These are phyloP conservation scores for Agrocybe pediades DNA, from an alignment of 768 basidiomycete species.

Conservation along the genomic window DNA sequence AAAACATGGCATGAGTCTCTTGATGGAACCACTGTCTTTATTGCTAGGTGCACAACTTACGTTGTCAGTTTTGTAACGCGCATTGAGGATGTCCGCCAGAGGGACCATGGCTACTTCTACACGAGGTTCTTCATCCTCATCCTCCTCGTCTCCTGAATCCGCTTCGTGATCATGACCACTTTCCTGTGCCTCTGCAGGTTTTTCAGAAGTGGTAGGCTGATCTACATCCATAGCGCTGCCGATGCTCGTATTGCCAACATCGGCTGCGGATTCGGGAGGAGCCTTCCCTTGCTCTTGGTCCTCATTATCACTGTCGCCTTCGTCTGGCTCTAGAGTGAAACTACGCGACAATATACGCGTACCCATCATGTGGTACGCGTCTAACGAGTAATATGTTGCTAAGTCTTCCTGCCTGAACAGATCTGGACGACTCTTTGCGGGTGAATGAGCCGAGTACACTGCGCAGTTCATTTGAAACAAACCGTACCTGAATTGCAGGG, in stretches of 20 bases:
- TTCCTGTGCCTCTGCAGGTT: conserved; percentile 18
- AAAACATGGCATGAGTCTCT: not conserved
- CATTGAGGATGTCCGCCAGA: conserved; percentile 95
- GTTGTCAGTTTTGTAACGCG: conserved; percentile 81
- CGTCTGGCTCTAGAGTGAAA: conserved; percentile 77
- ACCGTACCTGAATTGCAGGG: conserved; percentile 68
- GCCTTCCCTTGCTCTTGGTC: conserved; percentile 25
- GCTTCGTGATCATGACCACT: conserved; percentile 24
- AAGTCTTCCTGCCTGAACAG: conserved; percentile 63
- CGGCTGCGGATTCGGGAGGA: not conserved
- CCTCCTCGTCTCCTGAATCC: conserved; percentile 38
- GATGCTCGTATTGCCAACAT: conserved; percentile 30
- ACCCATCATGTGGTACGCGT: conserved; percentile 85
- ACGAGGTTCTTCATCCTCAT: conserved; percentile 41
- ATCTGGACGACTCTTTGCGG: conserved; percentile 60
- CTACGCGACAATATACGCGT: conserved; percentile 91
- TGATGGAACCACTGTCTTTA: not conserved
- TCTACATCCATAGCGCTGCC: conserved; percentile 48
- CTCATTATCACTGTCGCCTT: conserved; percentile 35
- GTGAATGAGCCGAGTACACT: not conserved
- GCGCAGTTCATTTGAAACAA: not conserved
- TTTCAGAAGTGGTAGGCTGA: conserved; percentile 10
- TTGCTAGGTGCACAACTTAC: conserved; percentile 49
- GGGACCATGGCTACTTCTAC: conserved; percentile 89
- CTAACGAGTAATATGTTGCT: conserved; percentile 59